Evolutionary conservation across 148 eudicot genomes (phyloP), one percentile per base, ranked within the genome.

Genomic region (Vaccinium myrtillus): DNA sequence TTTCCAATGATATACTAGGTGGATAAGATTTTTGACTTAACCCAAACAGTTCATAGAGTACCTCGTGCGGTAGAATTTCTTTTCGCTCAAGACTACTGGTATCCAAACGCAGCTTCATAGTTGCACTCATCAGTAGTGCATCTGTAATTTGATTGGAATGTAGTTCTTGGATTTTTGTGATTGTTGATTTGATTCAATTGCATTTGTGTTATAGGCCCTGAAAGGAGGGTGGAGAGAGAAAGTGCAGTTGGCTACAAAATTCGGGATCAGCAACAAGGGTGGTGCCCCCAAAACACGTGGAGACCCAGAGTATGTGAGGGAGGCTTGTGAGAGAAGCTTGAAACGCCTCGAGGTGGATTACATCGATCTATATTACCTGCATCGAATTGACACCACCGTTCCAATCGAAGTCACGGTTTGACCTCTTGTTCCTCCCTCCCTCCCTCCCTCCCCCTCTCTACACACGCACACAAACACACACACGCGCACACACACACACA

Each of bases 271-370:
- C 71, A 65, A 4, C 32, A 23, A 2, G 71, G 1, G 0, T 25
- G 71, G 71, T 65, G 32, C 32, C 71, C 71, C 15, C 0, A 65
- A 23, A 65, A 25, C 11, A 0, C 71, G 71, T 0, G 71, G 71
- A 65, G 32, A 65, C 1, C 71, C 71, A 3, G 36, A 65, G 71
- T 65, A 65, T 25, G 71, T 65, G 32, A 65, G 71, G 71, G 71
- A 65, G 71, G 71, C 71, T 25, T 65, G 71, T 6, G 71, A 65
- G 32, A 65, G 71, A 25, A 65, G 71, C 71, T 65, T 65, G 71
- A 65, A 65, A 65, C 71, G 71, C 23, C 71, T 65, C 0, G 71
- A 65, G 30, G 32, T 65, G 14, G 36, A 65, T 65, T 65, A 65
- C 32, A 65, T 65, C 1, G 71, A 65, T 65, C 71, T 65, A 30